Evolutionary conservation across 78 protist genomes (phyloP).

Genomic region (Acrasis kona): DNA sequence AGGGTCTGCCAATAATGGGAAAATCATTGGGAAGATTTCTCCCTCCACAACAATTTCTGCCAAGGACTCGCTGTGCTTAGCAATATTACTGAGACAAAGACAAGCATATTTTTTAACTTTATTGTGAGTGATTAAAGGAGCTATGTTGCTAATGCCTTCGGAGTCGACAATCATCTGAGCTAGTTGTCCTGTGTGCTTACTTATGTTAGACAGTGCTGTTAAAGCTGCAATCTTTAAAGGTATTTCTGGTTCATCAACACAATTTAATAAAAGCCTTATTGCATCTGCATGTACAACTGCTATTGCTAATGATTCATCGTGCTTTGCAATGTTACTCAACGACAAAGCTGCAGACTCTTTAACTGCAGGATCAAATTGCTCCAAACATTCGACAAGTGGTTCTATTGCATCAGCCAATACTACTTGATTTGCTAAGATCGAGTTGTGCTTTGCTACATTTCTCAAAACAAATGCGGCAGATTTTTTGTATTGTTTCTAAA

Average conservation of each 20-base stretch:
- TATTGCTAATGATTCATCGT: constrained; percentile 79
- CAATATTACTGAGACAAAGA: constrained; percentile 64
- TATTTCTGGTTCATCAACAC: too few species aligned
- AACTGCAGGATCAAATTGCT: constrained; percentile 84
- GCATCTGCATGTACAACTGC: constrained; percentile 75
- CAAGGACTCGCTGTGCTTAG: constrained; percentile 82
- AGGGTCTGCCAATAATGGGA: constrained; percentile 64
- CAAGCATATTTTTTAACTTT: too few species aligned
- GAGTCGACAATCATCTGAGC: too few species aligned
- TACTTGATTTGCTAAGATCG: constrained; percentile 77
- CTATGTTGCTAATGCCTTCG: too few species aligned
- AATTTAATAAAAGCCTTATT: too few species aligned
- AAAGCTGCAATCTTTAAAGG: too few species aligned
- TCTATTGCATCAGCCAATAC: constrained; percentile 74
- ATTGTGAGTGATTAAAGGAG: too few species aligned
- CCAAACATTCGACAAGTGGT: constrained; percentile 67
- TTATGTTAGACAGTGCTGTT: too few species aligned
- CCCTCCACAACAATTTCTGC: constrained; percentile 84
- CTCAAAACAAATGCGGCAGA: constrained; percentile 80
- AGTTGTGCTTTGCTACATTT: constrained; percentile 75
- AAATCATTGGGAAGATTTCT: constrained; percentile 72
- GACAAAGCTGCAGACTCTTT: constrained; percentile 90
- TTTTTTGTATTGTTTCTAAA: constrained; percentile 86
- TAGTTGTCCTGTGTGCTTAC: too few species aligned
- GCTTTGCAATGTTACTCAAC: constrained; percentile 90